A percentile compares a stretch with the other conserved stretches of the same genome.
Evolutionary conservation across 139 green algal genomes (phyloP).

Genomic region (Bryopsis sp.): DNA sequence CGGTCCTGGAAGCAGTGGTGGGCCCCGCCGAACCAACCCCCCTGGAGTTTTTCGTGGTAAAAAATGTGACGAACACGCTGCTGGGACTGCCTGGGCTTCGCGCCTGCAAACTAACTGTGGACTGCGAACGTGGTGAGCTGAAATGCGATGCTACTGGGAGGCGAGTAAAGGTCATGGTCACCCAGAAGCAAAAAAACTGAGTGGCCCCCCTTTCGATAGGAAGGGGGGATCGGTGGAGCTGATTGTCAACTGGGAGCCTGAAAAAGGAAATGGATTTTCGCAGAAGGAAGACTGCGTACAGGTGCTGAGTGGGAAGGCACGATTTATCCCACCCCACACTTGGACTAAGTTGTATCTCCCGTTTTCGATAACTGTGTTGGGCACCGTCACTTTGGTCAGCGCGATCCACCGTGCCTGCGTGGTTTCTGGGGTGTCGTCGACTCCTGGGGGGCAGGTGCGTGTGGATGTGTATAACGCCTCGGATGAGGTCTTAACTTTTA

Average conservation of each 20-base stretch:
- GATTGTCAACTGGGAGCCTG: too few species aligned
- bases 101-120: background rate
- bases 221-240: background rate
- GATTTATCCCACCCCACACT: background rate
- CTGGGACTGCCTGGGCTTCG: background rate
- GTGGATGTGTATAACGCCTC: slow-evolving; percentile 5
- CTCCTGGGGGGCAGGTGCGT: slow-evolving; percentile 2
- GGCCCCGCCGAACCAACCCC: too few species aligned
- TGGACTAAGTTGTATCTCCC: background rate
- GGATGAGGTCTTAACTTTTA: background rate
- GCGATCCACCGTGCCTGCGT: background rate
- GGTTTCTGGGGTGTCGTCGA: background rate
- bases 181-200: background rate
- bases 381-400: background rate
- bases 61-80: background rate
- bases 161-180: too few species aligned
- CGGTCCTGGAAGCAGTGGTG: too few species aligned
- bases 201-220: background rate
- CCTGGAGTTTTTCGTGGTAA: background rate
- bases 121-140: background rate
- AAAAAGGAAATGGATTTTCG: background rate
- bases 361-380: background rate
- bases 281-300: background rate
- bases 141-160: background rate
- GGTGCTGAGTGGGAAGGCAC: background rate